These are phyloP conservation scores for Cryptococcus jaspeensis DNA, from an alignment of 1,284 basidiomycete species.

Conservation along the genomic window DNA sequence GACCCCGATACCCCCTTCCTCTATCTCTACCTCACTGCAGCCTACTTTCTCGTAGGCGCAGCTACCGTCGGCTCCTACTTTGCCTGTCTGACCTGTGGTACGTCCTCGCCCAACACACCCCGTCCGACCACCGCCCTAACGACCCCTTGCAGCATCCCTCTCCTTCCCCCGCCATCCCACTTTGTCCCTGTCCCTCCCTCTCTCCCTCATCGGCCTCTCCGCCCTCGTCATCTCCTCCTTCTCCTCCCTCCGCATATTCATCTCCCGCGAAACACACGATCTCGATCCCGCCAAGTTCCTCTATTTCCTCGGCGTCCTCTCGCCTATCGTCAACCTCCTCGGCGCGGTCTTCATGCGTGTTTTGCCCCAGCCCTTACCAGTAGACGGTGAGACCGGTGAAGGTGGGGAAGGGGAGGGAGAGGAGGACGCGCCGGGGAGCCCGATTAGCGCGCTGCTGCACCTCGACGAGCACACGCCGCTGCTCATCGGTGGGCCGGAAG, in stretches of 20 bases:
- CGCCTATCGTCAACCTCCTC: conserved; percentile 45
- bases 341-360: conserved; percentile 46
- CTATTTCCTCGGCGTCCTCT: conserved; percentile 52
- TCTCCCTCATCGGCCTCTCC: conserved; percentile 48
- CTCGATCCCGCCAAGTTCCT: conserved; percentile 44
- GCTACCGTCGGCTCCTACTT: conserved; percentile 51
- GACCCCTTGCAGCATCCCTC: conserved; percentile 36
- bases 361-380: conserved; percentile 20
- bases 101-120: conserved; percentile 5
- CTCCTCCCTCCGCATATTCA: conserved; percentile 36
- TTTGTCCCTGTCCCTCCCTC: conserved; percentile 47
- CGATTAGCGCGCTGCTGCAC: conserved; percentile 32
- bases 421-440: conserved; percentile 8
- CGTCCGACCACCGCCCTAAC: neutral
- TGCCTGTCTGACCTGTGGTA: conserved; percentile 46
- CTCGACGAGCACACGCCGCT: conserved; percentile 48
- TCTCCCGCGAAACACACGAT: conserved; percentile 23
- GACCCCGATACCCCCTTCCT: conserved; percentile 30
- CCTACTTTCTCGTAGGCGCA: conserved; percentile 47
- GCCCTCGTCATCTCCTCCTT: conserved; percentile 47
- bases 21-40: conserved; percentile 40
- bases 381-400: neutral
- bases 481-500: conserved; percentile 49
- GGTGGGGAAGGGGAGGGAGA: conserved; percentile 6
- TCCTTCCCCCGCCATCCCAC: conserved; percentile 50